Conservation (phyloP, 2,329 filamentous ascomycete genomes). For the Fusarium devonianum region DNA sequence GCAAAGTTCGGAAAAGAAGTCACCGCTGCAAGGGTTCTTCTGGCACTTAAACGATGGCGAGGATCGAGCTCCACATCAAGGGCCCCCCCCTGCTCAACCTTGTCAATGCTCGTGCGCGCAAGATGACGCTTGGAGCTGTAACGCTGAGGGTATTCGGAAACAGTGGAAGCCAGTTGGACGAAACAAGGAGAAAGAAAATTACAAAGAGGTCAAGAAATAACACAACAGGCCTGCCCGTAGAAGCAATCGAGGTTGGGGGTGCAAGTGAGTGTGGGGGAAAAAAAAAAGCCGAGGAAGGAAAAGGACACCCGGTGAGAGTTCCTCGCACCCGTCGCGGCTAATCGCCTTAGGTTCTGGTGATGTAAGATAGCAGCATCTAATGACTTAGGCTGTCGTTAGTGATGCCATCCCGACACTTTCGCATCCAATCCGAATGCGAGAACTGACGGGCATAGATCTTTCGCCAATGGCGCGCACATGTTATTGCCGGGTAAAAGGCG, state of each 20-base stretch:
- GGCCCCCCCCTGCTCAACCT: too few species aligned
- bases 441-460: conserved; percentile 1
- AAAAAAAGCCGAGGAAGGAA: too few species aligned
- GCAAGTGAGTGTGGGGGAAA: too few species aligned
- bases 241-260: too few species aligned
- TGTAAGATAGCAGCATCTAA: neutral
- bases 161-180: neutral
- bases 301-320: conserved; percentile 1
- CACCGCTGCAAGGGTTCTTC: conserved; percentile 16
- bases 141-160: too few species aligned
- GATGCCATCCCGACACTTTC: conserved; percentile 31
- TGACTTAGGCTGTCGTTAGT: neutral
- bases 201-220: conserved; percentile 1
- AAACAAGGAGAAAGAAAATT: neutral
- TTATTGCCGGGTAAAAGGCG: conserved; percentile 20
- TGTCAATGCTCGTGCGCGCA: too few species aligned
- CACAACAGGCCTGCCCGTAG: too few species aligned
- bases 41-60: conserved; percentile 7
- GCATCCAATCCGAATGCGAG: conserved; percentile 23
- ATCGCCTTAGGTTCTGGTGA: conserved; percentile 9
- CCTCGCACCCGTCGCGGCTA: conserved; percentile 12
- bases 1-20: conserved; percentile 11
- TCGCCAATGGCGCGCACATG: conserved; percentile 8
- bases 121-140: too few species aligned
- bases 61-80: conserved; percentile 20